Evolutionary conservation across 768 basidiomycete genomes (phyloP), one percentile per base, ranked within the genome.

Genomic region (Mycena leptocephala): DNA sequence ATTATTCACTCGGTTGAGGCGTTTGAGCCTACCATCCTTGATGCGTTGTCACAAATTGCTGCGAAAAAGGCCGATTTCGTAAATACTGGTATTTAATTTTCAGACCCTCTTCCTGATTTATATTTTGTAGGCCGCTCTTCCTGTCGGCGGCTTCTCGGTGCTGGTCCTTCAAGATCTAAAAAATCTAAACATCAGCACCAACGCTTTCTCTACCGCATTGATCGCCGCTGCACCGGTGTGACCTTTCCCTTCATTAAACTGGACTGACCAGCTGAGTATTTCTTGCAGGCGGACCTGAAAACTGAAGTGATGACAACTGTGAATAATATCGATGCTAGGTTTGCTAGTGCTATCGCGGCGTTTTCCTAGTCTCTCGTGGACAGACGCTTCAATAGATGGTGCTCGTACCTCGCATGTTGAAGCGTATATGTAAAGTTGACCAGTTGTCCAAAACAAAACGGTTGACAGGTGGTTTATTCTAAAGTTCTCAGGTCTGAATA

Each of bases 91-190:
- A 39, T 24, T 9, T 70, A 18, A n/a, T 33, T 20, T 56, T 5
- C 5, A 8, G 11, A 0, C 41, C 7, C 4, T 55, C 10, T 6
- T 3, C 26, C 39, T 72, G 37, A 72, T 41, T 24, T 61, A 24
- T 9, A 16, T 53, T n/a, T 22, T 24, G 0, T 65, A 76, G 55
- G 82, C 79, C 22, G 63, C 74, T 10, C 71, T 85, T 24, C 82
- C 84, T 55, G 76, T 86, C 56, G 81, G 80, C 56, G 83, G 82
- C 20, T 43, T 84, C 48, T 74, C 83, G 22, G 82, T 82, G 24
- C 76, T 87, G 39, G 78, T 86, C 43, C 72, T 78, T 26, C 59
- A 78, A 41, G 86, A 86, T 66, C 80, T 87, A 3, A 59, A 67
- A 16, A 76, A 56, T 22, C 80, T 86, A 70, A 79, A 78, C 9